These are phyloP conservation scores for Amanita rubescens DNA, from an alignment of 768 basidiomycete species.

Conservation along the genomic window DNA sequence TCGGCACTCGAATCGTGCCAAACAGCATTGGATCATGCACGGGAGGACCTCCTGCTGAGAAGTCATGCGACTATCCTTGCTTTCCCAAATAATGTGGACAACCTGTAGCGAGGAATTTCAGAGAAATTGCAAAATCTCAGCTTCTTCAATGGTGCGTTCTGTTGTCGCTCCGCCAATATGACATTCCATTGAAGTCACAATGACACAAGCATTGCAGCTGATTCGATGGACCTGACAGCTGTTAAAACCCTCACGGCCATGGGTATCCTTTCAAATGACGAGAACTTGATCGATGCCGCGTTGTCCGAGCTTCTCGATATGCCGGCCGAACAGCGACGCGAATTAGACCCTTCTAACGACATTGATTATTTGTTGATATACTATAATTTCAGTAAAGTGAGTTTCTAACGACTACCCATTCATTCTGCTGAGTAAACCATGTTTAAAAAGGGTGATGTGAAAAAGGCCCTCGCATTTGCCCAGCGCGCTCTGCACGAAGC, in stretches of 20 bases:
- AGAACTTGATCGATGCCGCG: conserved; percentile 77
- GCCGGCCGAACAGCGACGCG: conserved; percentile 54
- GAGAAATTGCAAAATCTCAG: conserved; percentile 68
- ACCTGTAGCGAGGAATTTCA: conserved; percentile 67
- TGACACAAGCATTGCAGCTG: conserved; percentile 55
- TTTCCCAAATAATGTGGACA: conserved; percentile 84
- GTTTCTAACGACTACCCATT: conserved; percentile 10
- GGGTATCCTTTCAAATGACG: conserved; percentile 76
- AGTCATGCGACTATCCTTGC: conserved; percentile 70
- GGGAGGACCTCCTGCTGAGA: conserved; percentile 38
- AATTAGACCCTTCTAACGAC: conserved; percentile 63
- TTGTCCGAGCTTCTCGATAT: conserved; percentile 72
- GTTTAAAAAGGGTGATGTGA: conserved; percentile 35
- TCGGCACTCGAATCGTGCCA: conserved; percentile 64
- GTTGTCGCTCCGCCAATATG: neutral
- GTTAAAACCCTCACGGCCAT: conserved; percentile 86
- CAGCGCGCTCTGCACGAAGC: conserved; percentile 53
- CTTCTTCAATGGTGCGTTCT: conserved; percentile 71
- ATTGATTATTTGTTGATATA: conserved; percentile 67
- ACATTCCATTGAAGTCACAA: conserved; percentile 4
- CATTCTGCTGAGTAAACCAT: neutral
- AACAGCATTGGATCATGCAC: conserved; percentile 49
- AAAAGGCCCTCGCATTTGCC: conserved; percentile 41
- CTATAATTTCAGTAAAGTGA: conserved; percentile 68
- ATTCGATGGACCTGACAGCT: conserved; percentile 73